Evolutionary conservation across 2,329 filamentous ascomycete species (phyloP), one percentile per base, ranked within the genome.

Genomic region (Aspergillus nomiae): DNA sequence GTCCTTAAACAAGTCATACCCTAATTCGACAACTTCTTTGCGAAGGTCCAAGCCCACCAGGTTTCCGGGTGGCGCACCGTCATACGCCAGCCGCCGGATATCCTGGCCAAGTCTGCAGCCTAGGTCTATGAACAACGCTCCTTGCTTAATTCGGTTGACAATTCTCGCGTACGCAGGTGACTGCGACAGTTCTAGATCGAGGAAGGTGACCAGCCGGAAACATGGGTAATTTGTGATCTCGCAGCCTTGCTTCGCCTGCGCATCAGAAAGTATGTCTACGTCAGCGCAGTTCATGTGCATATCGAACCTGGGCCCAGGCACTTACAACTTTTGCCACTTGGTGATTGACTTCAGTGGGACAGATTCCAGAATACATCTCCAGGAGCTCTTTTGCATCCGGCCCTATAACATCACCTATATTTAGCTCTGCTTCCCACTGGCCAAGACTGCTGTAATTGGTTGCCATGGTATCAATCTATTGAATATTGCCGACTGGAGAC

Each of bases 31-130:
- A 21, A 26, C 41, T 5, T 9, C 45, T 7, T 14, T 24, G 2
- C 10, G 9, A 4, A 53, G 19, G 9, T 59, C 57, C 32, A 53
- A 1, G 1, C 30, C 57, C 12, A 41, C 21, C 4, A 53, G n/a
- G 14, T 21, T 41, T 4, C 53, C 45, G 8, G 45, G 6, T 1
- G 57, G 45, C 0, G 43, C 46, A 2, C 32, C 30, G 8, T 59
- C 30, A 19, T 53, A 30, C 12, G 36, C 32, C 10, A 59, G 46
- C 2, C 24, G 30, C 9, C 57, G 5, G 7, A 59, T 36, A 21
- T 59, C 46, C 21, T 59, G 57, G 2, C 57, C 57, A 3, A 59
- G 34, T 0, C 30, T 21, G 9, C 45, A 59, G 8, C 57, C 57
- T n/a, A 53, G 32, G 41, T 59, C 57, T 10, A 53, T 21, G 24